Evolutionary conservation across 2,329 filamentous ascomycete genomes (phyloP).

Genomic region (Geoglossum cookeanum): DNA sequence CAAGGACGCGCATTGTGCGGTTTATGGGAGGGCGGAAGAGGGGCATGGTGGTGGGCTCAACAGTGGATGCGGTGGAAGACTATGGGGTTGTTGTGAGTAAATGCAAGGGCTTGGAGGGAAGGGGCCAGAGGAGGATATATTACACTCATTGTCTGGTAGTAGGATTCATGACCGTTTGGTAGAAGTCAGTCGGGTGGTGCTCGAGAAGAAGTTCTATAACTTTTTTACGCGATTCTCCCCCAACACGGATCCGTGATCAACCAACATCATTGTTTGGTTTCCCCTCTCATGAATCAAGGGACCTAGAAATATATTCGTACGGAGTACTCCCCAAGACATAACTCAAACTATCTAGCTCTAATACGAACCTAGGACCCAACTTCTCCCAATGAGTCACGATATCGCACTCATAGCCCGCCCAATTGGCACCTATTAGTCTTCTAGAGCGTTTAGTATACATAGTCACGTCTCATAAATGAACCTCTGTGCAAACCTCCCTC

Average conservation of each 20-base stretch:
- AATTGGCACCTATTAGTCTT: neutral
- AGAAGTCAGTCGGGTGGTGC: no score
- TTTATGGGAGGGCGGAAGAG: constrained; percentile 68
- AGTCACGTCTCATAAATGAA: neutral
- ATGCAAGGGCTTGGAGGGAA: neutral
- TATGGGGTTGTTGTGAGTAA: neutral
- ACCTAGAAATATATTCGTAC: no score
- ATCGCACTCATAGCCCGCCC: no score
- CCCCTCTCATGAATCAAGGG: no score
- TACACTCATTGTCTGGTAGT: neutral
- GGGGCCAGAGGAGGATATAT: neutral
- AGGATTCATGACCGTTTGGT: neutral
- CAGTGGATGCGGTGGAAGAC: constrained; percentile 5
- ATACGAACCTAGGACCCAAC: neutral
- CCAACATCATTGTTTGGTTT: no score
- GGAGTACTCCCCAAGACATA: no score
- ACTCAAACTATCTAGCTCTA: no score
- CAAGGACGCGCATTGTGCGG: constrained; percentile 59
- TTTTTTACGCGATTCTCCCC: neutral
- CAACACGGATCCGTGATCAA: no score
- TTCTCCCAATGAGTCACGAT: neutral
- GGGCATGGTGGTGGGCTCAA: constrained; percentile 7
- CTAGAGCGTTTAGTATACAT: neutral
- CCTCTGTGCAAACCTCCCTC: neutral
- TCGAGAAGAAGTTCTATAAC: neutral